Percentiles rank a stretch among this genome's conserved stretches.
These are phyloP conservation scores for Teunomyces lycoperdinae DNA, from an alignment of 805 yeast genomes.

Conservation along the genomic window DNA sequence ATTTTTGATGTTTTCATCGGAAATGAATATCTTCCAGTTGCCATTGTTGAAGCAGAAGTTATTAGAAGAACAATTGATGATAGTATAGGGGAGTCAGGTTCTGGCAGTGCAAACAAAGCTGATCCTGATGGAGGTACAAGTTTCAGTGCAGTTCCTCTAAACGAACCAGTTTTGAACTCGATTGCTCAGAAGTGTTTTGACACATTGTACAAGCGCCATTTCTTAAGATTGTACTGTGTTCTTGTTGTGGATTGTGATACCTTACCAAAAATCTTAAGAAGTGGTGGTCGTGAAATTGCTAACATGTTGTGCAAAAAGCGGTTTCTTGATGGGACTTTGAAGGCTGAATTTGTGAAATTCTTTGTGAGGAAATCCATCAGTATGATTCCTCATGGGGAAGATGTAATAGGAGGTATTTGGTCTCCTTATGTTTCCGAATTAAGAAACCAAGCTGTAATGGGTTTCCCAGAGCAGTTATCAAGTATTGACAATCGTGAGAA, in stretches of 20 bases:
- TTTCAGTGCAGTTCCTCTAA: slow-evolving; percentile 35
- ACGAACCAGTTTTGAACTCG: slow-evolving; percentile 41
- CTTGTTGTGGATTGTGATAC: slow-evolving; percentile 76
- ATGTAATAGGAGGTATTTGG: slow-evolving; percentile 81
- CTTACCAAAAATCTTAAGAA: slow-evolving; percentile 77
- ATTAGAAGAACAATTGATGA: slow-evolving; percentile 36
- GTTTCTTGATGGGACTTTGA: slow-evolving; percentile 74
- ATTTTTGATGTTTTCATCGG: slow-evolving; percentile 82
- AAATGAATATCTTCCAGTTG: slow-evolving; percentile 79
- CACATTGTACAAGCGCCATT: slow-evolving; percentile 49
- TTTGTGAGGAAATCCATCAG: slow-evolving; percentile 61
- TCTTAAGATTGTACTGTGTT: slow-evolving; percentile 77
- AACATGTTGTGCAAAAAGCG: slow-evolving; percentile 78
- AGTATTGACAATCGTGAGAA: slow-evolving; percentile 75
- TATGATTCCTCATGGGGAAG: slow-evolving; percentile 71
- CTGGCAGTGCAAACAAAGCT: slow-evolving; percentile 16
- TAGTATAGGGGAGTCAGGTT: slow-evolving; percentile 10
- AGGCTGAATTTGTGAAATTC: slow-evolving; percentile 81
- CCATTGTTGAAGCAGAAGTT: slow-evolving; percentile 72
- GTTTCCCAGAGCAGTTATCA: slow-evolving; percentile 72
- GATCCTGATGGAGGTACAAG: slow-evolving; percentile 13
- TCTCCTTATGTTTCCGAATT: slow-evolving; percentile 68
- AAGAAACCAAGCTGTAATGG: slow-evolving; percentile 58
- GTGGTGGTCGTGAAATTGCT: slow-evolving; percentile 90
- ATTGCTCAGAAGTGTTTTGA: slow-evolving; percentile 46